Base-by-base conservation (phyloP, 2,329 filamentous ascomycete genomes). In the Penicillium sp. region DNA sequence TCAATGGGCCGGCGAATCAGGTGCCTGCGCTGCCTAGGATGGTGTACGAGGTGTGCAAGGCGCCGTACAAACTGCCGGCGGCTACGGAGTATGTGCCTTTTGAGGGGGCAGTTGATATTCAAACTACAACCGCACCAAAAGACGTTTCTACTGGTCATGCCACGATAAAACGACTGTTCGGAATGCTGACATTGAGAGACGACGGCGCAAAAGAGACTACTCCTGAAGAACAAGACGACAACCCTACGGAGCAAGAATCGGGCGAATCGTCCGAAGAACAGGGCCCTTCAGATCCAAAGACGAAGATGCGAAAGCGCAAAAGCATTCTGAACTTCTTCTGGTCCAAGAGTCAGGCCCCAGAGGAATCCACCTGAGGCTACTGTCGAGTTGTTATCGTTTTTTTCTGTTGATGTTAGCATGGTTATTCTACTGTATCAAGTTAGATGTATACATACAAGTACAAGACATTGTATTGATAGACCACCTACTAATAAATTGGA, bases 21-120 rank as follows among this genome's bases (percentile, higher is more conserved):
- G 47, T 45, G n/a, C 28, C 66, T 16, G 33, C 50, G 8, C 38
- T 68, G 24, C 64, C 65, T 20, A 38, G 47, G 6, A 55, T 61
- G 8, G 61, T 61, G 24, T 61, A 58, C 24, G 60, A 62, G 45
- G 38, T 62, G 11, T 62, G 64, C 24, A 59, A 61, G 21, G 28
- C 47, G 14, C 52, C 42, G 2, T 20, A 12, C 21, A 59, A 35
- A 18, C 49, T 63, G 18, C 28, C 50, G 14, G 11, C 16, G 16
- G 35, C 35, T 7, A 35, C 47, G 12, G 57, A 52, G 21, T 53
- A 52, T 28, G 43, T 38, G 16, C 54, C 35, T 20, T 28, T 30
- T 7, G 21, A 57, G 18, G 23, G 9, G 12, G 5, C 21, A 8
- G 46, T 35, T 30, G 30, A 16, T 16, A n/a, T 30, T n/a, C 14